Percentiles rank a stretch among this genome's conserved stretches.
phyloP scores from a whole-genome alignment of 169 alveolate genomes.

The Pseudocohnilembus persalinus region DNA sequence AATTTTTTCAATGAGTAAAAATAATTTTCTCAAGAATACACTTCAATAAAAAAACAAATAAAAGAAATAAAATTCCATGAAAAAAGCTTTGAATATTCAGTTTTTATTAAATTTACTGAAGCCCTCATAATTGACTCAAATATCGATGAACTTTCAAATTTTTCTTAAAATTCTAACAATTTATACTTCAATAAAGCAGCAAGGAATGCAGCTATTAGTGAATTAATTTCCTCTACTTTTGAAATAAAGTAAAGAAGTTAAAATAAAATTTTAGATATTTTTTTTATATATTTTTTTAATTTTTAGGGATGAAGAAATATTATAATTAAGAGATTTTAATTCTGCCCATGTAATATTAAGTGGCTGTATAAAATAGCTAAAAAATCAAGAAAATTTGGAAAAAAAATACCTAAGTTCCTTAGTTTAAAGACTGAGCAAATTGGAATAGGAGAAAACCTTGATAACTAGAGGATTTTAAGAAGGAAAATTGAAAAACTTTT shows the following conservation, averaged over 20 bases:
- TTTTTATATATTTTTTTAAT: no score
- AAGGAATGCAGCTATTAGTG: background rate
- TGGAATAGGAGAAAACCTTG: background rate
- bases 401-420: background rate
- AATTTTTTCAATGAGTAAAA: no score
- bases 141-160: background rate
- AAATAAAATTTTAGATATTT: no score
- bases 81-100: background rate
- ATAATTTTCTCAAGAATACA: no score
- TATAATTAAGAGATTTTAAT: background rate
- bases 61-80: background rate
- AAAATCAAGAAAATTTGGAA: background rate
- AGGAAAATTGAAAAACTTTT: background rate
- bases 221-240: background rate
- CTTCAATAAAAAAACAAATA: no score
- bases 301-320: background rate
- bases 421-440: no score
- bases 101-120: background rate
- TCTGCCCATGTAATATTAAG: background rate
- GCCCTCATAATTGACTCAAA: background rate
- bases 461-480: background rate
- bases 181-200: background rate
- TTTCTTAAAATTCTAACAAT: background rate
- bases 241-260: background rate
- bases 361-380: background rate